phyloP scores from a whole-genome alignment of 2,329 filamentous ascomycete species.

The Talaromyces funiculosus region DNA sequence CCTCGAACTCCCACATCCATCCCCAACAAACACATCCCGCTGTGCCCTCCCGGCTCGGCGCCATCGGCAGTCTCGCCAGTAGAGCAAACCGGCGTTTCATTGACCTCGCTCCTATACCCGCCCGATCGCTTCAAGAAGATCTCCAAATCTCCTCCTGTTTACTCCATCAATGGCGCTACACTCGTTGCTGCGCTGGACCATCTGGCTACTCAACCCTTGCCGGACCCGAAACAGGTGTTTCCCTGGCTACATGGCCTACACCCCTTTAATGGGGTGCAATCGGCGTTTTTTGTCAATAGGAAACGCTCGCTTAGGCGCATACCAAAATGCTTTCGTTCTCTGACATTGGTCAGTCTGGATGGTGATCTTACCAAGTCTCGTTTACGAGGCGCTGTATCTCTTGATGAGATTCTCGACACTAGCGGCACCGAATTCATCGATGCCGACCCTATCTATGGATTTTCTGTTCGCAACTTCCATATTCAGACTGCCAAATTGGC shows the following conservation, averaged over 20 bases:
- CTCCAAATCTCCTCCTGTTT: conserved; percentile 57
- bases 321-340: conserved; percentile 69
- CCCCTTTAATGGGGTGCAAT: conserved; percentile 78
- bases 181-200: conserved; percentile 71
- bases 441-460: conserved; percentile 79
- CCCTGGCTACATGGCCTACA: conserved; percentile 95
- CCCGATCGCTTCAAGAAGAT: conserved; percentile 58
- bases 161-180: conserved; percentile 63
- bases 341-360: conserved; percentile 84
- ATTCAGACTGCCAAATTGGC: conserved; percentile 89
- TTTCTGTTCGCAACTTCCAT: conserved; percentile 94
- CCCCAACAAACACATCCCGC: conserved; percentile 86
- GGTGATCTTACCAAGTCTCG: conserved; percentile 68
- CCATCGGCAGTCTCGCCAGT: conserved; percentile 58
- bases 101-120: conserved; percentile 68
- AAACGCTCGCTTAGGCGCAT: conserved; percentile 64
- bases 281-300: conserved; percentile 79
- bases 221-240: conserved; percentile 80
- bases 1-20: conserved; percentile 56
- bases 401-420: conserved; percentile 68
- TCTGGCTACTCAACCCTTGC: conserved; percentile 70
- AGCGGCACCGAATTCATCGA: conserved; percentile 64
- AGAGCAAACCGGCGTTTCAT: conserved; percentile 49
- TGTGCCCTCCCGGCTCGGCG: conserved; percentile 74
- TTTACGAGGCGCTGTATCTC: conserved; percentile 79